Evolutionary conservation across 352 stramenopile genomes (phyloP), one percentile per base, ranked within the genome.

Genomic region (Pythium sp.): DNA sequence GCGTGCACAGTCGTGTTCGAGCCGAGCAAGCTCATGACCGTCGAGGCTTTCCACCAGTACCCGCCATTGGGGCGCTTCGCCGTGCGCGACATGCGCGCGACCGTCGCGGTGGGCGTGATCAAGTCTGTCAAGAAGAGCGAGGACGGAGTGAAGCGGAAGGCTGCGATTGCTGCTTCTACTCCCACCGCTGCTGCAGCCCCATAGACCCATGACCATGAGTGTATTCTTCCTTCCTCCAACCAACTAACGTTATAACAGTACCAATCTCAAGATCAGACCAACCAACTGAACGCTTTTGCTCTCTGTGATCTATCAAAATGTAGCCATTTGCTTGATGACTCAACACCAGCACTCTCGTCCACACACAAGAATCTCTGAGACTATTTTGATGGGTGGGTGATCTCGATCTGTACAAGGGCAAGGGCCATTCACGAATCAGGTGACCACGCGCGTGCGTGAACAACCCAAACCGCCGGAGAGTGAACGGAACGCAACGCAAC

Each of bases 31-130:
- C 90, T 90, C 56, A 83, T 99, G 67, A 98, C 89, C 71, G 93
- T 99, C 8, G 98, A 99, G 82, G 84, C 88, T 34, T 99, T 99
- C 81, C 81, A 80, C 51, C 93, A 99, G 60, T 99, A 99, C 86
- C 97, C 98, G 26, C 85, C 96, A 53, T 86, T 99, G 15, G 97
- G 79, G 5, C 87, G 97, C 74, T 99, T 99, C 80, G 94, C 92
- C 59, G 94, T 99, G 62, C 93, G 97, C 78, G 97, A 99, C 78
- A 98, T 98, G 94, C 80, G 90, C 72, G 90, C 97, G 78, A 99
- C 96, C 38, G 96, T 99, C 51, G 97, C 97, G 54, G 96, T 99
- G 51, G 97, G 97, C 79, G 91, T 99, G 58, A 98, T 99, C 79
- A 99, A 99, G 78, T 82, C 80, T 47, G 91, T 98, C 53, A 85